Percentiles rank a stretch among this genome's conserved stretches.
Conservation (phyloP, 768 basidiomycete species). For the Cystobasidiopsis lactophilus region DNA sequence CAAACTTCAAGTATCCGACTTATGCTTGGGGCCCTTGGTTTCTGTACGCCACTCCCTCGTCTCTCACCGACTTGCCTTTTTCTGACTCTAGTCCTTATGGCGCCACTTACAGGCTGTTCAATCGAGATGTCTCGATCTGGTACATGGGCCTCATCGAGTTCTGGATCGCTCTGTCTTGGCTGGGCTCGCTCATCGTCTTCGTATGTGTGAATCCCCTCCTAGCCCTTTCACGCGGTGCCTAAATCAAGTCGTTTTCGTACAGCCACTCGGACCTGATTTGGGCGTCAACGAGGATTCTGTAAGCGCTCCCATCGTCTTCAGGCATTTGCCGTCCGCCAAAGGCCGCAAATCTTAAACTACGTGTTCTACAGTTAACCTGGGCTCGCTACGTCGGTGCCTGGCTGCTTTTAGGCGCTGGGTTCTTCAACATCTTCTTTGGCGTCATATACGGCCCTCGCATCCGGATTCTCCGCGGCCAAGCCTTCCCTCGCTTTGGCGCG, state of each 20-base stretch:
- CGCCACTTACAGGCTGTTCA: not conserved
- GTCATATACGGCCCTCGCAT: not conserved
- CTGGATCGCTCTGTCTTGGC: not conserved
- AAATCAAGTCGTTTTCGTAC: not conserved
- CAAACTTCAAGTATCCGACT: not conserved
- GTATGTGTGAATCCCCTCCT: too few relatives aligned
- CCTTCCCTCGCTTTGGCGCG: too few relatives aligned
- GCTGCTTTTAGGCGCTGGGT: not conserved
- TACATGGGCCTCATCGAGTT: not conserved
- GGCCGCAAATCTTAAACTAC: too few relatives aligned
- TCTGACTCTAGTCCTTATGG: not conserved
- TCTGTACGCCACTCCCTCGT: too few relatives aligned
- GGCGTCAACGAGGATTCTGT: not conserved
- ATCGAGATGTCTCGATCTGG: not conserved
- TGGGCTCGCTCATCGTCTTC: too few relatives aligned
- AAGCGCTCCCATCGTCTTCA: too few relatives aligned
- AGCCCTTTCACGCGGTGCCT: too few relatives aligned
- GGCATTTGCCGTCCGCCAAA: too few relatives aligned
- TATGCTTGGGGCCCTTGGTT: too few relatives aligned
- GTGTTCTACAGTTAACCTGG: too few relatives aligned
- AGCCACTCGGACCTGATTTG: not conserved
- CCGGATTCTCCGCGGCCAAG: too few relatives aligned
- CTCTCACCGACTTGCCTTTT: too few relatives aligned
- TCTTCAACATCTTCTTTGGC: not conserved
- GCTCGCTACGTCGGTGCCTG: not conserved